Conservation (phyloP, 2,329 filamentous ascomycete species). For the Fusarium scirpi region DNA sequence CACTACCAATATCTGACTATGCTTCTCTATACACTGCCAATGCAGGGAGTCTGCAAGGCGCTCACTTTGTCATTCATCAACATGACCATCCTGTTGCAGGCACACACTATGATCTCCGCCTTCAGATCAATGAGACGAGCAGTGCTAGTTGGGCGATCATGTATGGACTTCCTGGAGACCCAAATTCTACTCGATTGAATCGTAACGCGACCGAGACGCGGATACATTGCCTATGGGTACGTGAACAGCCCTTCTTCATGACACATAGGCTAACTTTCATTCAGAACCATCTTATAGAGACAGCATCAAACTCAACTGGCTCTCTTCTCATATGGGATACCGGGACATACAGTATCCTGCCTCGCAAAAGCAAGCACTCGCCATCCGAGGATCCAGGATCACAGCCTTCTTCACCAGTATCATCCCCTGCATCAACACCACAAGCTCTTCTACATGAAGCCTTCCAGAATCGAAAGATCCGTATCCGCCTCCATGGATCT, state of each 20-base stretch:
- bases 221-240: slow-evolving; percentile 70
- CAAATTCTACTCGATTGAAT: slow-evolving; percentile 65
- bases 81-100: slow-evolving; percentile 79
- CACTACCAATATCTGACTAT: slow-evolving; percentile 53
- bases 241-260: slow-evolving; percentile 16
- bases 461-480: slow-evolving; percentile 68
- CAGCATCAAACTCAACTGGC: slow-evolving; percentile 64
- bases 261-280: background rate
- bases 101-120: slow-evolving; percentile 74
- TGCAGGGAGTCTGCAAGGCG: slow-evolving; percentile 50
- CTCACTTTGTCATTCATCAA: slow-evolving; percentile 78
- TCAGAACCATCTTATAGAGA: slow-evolving; percentile 72
- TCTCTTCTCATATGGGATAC: slow-evolving; percentile 74
- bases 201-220: slow-evolving; percentile 72
- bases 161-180: slow-evolving; percentile 71
- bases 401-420: slow-evolving; percentile 31
- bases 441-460: slow-evolving; percentile 63
- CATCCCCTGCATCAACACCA: slow-evolving; percentile 49
- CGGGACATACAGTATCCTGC: slow-evolving; percentile 67
- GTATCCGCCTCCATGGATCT: slow-evolving; percentile 65
- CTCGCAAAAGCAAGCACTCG: slow-evolving; percentile 53
- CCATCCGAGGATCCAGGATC: slow-evolving; percentile 50
- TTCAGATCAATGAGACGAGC: slow-evolving; percentile 76
- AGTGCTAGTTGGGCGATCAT: slow-evolving; percentile 74
- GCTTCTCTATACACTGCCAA: slow-evolving; percentile 53